These are phyloP conservation scores for Lachancea dasiensis DNA, from an alignment of 805 yeast genomes.

Conservation along the genomic window DNA sequence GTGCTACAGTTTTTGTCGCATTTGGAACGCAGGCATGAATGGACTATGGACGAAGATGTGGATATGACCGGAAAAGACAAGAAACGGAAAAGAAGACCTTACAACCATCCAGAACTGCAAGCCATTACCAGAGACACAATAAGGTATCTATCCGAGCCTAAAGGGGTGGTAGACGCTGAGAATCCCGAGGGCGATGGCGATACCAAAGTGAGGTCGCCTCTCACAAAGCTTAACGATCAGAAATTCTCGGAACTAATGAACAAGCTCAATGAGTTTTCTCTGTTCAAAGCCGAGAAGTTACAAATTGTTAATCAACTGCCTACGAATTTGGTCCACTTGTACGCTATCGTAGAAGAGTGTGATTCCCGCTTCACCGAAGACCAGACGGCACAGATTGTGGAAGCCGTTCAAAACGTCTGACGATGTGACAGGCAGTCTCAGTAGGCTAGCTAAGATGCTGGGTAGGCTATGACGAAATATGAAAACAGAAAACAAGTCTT, in stretches of 20 bases:
- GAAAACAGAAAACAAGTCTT: too few species aligned
- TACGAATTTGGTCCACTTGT: slow-evolving; percentile 68
- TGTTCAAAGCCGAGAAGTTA: slow-evolving; percentile 77
- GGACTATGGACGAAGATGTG: slow-evolving; percentile 25
- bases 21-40: slow-evolving; percentile 34
- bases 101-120: slow-evolving; percentile 34
- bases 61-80: slow-evolving; percentile 17
- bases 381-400: slow-evolving; percentile 53
- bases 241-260: slow-evolving; percentile 29
- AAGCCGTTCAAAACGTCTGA: too few species aligned
- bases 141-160: slow-evolving; percentile 19
- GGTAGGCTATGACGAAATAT: too few species aligned
- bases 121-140: slow-evolving; percentile 32
- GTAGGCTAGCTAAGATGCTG: too few species aligned
- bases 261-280: slow-evolving; percentile 36
- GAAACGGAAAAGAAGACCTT: slow-evolving; percentile 25
- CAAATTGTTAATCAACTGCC: slow-evolving; percentile 83
- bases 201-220: slow-evolving; percentile 20
- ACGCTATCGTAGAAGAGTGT: slow-evolving; percentile 83
- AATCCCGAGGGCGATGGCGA: slow-evolving; percentile 16
- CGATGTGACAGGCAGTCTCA: slow-evolving; percentile 1
- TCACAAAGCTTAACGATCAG: slow-evolving; percentile 26
- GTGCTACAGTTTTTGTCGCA: slow-evolving; percentile 44
- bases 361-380: slow-evolving; percentile 77
- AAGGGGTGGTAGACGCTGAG: slow-evolving; percentile 8